Conservation (phyloP, 2,329 filamentous ascomycete species). For the Clarireedia monteithiana region DNA sequence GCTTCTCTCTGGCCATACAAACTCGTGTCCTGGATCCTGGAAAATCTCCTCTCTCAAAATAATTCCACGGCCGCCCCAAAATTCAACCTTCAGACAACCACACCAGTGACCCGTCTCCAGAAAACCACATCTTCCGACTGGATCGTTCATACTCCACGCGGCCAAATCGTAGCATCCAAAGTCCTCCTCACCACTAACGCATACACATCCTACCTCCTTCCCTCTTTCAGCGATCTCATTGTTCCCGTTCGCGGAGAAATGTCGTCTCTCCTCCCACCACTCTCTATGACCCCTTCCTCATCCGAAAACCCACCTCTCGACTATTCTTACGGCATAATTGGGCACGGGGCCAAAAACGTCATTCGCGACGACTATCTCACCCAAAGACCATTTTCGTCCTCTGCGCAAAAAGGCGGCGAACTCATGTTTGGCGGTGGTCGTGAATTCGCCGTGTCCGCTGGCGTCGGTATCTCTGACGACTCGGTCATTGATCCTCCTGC, state of each 20-base stretch:
- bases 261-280: conserved; percentile 54
- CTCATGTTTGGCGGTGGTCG: conserved; percentile 68
- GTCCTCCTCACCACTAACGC: conserved; percentile 78
- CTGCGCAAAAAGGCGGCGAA: conserved; percentile 36
- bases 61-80: conserved; percentile 19
- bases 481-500: conserved; percentile 43
- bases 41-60: conserved; percentile 29
- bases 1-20: conserved; percentile 80
- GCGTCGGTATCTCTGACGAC: conserved; percentile 53
- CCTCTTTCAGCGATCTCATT: conserved; percentile 60
- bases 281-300: conserved; percentile 21
- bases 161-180: conserved; percentile 51
- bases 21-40: conserved; percentile 64
- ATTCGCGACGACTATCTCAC: conserved; percentile 65
- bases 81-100: conserved; percentile 71
- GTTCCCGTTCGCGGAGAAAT: conserved; percentile 72
- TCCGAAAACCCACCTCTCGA: conserved; percentile 10
- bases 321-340: conserved; percentile 51
- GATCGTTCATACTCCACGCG: conserved; percentile 60
- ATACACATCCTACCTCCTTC: conserved; percentile 71
- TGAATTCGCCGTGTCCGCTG: conserved; percentile 42
- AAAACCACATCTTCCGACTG: conserved; percentile 35
- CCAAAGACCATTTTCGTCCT: conserved; percentile 48
- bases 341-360: conserved; percentile 34
- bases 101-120: conserved; percentile 50